A percentile compares a stretch with the other conserved stretches of the same genome.
Evolutionary conservation across 257 asterid genomes (phyloP).

Genomic region (Eustoma russellianum): DNA sequence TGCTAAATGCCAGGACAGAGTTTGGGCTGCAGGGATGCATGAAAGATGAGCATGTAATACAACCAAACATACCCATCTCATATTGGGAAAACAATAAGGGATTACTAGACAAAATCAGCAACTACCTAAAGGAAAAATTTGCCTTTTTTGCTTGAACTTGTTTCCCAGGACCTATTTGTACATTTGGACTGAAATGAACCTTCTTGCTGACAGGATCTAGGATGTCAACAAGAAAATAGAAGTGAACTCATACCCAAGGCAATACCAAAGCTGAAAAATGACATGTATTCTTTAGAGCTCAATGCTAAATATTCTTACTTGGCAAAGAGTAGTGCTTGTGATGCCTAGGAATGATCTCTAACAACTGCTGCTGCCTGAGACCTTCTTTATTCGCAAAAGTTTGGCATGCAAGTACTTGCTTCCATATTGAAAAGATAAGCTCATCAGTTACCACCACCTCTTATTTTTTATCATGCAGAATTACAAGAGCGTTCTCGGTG

Average conservation of each 20-base stretch:
- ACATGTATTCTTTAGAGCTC: slow-evolving; percentile 3
- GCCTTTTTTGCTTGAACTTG: slow-evolving; percentile 44
- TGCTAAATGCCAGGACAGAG: slow-evolving; percentile 98
- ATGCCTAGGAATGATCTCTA: slow-evolving; percentile 89
- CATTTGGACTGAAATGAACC: slow-evolving; percentile 76
- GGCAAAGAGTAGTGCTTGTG: slow-evolving; percentile 94
- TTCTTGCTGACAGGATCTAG: slow-evolving; percentile 74
- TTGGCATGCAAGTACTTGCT: slow-evolving; percentile 88
- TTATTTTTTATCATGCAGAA: slow-evolving; percentile 19
- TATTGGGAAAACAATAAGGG: not conserved
- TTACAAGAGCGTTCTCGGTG: too few relatives aligned
- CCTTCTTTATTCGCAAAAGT: slow-evolving; percentile 76
- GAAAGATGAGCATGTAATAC: slow-evolving; percentile 12
- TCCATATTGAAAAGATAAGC: slow-evolving; percentile 1
- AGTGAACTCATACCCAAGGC: too few relatives aligned
- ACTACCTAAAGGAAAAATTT: slow-evolving; percentile 57
- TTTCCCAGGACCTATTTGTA: slow-evolving; percentile 51
- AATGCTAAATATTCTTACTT: slow-evolving; percentile 35
- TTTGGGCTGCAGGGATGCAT: slow-evolving; percentile 70
- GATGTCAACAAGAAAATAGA: slow-evolving; percentile 11
- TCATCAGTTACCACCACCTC: not conserved
- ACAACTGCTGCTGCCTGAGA: slow-evolving; percentile 81
- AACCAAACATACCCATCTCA: too few relatives aligned
- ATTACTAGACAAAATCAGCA: slow-evolving; percentile 7
- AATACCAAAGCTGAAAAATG: not conserved